Evolutionary conservation across 2,329 filamentous ascomycete genomes (phyloP).

Genomic region (Lasiodiplodia citricola): DNA sequence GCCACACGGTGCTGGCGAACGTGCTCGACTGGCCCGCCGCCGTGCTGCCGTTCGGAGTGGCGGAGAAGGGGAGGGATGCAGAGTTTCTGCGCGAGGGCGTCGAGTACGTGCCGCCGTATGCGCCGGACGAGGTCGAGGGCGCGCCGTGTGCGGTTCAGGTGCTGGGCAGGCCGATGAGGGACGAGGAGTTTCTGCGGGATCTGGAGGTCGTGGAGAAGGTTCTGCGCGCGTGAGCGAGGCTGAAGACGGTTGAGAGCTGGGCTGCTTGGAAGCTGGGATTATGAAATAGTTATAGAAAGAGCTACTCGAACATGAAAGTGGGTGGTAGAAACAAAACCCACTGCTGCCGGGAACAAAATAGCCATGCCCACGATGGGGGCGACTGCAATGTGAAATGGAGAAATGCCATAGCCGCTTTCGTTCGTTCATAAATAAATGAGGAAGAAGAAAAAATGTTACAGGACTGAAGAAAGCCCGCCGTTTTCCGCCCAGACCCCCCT

Average conservation of each 20-base stretch:
- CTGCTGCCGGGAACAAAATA: slow-evolving; percentile 5
- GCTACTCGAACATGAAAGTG: background rate
- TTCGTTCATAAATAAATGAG: background rate
- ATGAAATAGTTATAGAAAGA: background rate
- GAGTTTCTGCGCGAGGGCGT: slow-evolving; percentile 38
- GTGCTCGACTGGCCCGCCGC: slow-evolving; percentile 61
- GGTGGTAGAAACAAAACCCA: background rate
- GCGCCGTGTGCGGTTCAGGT: slow-evolving; percentile 56
- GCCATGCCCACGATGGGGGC: background rate
- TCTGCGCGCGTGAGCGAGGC: slow-evolving; percentile 11
- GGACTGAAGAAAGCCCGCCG: background rate
- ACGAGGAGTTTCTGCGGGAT: slow-evolving; percentile 52
- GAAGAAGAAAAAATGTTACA: slow-evolving; percentile 12
- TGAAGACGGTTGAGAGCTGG: no score
- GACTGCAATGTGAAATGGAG: background rate
- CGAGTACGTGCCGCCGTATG: slow-evolving; percentile 44
- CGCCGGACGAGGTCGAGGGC: slow-evolving; percentile 28
- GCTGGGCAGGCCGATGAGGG: slow-evolving; percentile 52
- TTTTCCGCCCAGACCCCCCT: background rate
- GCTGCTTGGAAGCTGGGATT: background rate
- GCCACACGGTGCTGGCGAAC: slow-evolving; percentile 59
- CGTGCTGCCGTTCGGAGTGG: slow-evolving; percentile 53
- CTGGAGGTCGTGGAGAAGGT: slow-evolving; percentile 40
- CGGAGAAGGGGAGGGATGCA: slow-evolving; percentile 49
- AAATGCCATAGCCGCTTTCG: slow-evolving; percentile 21